Conservation (phyloP, 2,329 filamentous ascomycete genomes). For the Fusarium torreyae region DNA sequence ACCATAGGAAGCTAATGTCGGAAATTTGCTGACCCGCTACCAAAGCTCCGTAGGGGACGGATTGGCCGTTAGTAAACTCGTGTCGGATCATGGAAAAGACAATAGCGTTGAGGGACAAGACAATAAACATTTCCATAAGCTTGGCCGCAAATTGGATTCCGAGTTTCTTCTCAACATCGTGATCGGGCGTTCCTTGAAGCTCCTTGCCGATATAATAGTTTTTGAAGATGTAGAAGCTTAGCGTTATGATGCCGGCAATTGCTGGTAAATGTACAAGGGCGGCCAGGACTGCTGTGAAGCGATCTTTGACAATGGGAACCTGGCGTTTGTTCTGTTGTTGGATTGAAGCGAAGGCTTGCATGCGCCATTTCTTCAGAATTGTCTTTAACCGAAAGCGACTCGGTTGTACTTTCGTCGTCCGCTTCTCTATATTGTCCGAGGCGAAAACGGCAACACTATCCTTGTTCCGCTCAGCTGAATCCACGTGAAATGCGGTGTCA, state of each 20-base stretch:
- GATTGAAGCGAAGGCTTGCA: slow-evolving; percentile 24
- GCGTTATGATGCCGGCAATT: slow-evolving; percentile 31
- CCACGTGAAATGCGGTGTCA: neutral
- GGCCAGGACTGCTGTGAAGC: slow-evolving; percentile 30
- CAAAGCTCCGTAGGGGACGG: slow-evolving; percentile 41
- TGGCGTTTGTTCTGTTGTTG: slow-evolving; percentile 22
- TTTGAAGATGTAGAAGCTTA: slow-evolving; percentile 45
- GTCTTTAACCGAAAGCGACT: slow-evolving; percentile 34
- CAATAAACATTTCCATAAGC: slow-evolving; percentile 45
- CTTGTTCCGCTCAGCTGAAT: neutral
- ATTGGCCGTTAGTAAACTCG: slow-evolving; percentile 37
- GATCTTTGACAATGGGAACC: slow-evolving; percentile 40
- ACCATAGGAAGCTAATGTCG: slow-evolving; percentile 43
- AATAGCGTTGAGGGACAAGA: slow-evolving; percentile 36
- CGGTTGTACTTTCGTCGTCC: neutral
- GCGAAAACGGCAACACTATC: neutral
- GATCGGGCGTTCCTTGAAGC: slow-evolving; percentile 33
- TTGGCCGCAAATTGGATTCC: slow-evolving; percentile 43
- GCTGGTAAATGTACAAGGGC: slow-evolving; percentile 39
- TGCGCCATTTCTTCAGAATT: slow-evolving; percentile 38
- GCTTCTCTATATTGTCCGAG: neutral
- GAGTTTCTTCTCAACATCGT: slow-evolving; percentile 41
- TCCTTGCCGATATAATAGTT: slow-evolving; percentile 46
- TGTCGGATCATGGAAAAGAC: slow-evolving; percentile 40
- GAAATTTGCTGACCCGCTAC: slow-evolving; percentile 43